These are phyloP conservation scores for Peronospora destructor DNA, from an alignment of 352 stramenopile genomes.

Conservation along the genomic window DNA sequence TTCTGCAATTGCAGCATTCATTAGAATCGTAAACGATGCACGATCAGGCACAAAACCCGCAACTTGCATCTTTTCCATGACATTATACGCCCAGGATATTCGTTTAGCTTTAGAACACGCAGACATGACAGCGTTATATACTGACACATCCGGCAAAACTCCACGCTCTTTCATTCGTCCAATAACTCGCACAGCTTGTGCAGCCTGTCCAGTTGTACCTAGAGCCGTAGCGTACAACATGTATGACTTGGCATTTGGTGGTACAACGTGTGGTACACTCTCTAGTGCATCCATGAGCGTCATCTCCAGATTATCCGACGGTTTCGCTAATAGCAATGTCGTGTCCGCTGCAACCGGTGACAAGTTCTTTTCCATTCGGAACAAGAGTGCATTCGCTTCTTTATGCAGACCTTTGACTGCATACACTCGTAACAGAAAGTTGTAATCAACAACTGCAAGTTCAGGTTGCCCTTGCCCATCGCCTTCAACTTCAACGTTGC, in stretches of 20 bases:
- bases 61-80: conserved; percentile 83
- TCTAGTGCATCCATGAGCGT: conserved; percentile 36
- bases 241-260: conserved; percentile 57
- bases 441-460: conserved; percentile 62
- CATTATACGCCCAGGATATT: conserved; percentile 75
- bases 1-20: conserved; percentile 68
- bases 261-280: conserved; percentile 39
- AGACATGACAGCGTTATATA: conserved; percentile 82
- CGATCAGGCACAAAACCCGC: conserved; percentile 53
- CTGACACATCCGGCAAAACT: conserved; percentile 41
- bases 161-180: conserved; percentile 77
- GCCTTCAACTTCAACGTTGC: conserved; percentile 15
- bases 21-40: conserved; percentile 74
- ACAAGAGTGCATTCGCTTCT: conserved; percentile 62
- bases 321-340: conserved; percentile 10
- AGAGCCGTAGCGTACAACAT: conserved; percentile 74
- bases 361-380: conserved; percentile 69
- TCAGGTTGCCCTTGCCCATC: conserved; percentile 12
- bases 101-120: conserved; percentile 60
- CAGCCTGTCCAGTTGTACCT: conserved; percentile 35
- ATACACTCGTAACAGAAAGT: conserved; percentile 69
- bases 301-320: conserved; percentile 24
- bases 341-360: conserved; percentile 1
- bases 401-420: conserved; percentile 52
- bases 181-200: conserved; percentile 58